Base-by-base conservation (phyloP, 495 filamentous ascomycete species). In the Penicillium paradoxum region DNA sequence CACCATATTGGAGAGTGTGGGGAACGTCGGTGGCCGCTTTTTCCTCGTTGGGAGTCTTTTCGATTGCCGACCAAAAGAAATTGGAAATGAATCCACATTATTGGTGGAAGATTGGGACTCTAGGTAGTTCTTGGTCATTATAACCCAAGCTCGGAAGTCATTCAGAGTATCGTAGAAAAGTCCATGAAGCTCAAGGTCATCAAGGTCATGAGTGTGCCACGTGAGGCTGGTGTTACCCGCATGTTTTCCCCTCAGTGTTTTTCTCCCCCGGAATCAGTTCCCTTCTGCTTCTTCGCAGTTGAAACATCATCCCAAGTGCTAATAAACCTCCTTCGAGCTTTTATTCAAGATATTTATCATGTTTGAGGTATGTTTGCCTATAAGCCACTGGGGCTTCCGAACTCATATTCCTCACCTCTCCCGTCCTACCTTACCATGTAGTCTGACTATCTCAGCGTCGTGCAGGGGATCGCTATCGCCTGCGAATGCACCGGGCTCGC, bases 401-500 rank as follows among this genome's bases (percentile, higher is more conserved):
- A 27, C n/a, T 17, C 19, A 13, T 49, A 27, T 46, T 42, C 42
- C 24, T 27, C 21, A 27, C 41, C 37, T 40, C 48, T 58, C 40
- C 24, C 7, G 14, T 42, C 51, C 32, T 40, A 5, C 39, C 22
- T 30, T 1, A 37, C 14, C 30, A 29, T 48, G 46, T 45, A 33
- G 18, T 52, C 53, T 45, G 45, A 51, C 32, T 30, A 8, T 33
- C 37, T 11, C 51, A 77, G 75, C 69, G 70, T 58, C 70, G 74
- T 48, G 76, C 74, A 32, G 73, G 68, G 45, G 75, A 79, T 59
- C 73, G 71, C 32, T 79, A 76, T 60, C 72, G 58, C 41, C 79
- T 93, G 18, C 86, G 90, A 38, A 75, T 87, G 56, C 91, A 96
- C 76, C 84, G 91, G 32, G 91, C 91, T 43, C 83, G 88, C 39